Evolutionary conservation across 1,139 yeast genomes (phyloP), one percentile per base, ranked within the genome.

Genomic region (Zygosaccharomyces sapae): DNA sequence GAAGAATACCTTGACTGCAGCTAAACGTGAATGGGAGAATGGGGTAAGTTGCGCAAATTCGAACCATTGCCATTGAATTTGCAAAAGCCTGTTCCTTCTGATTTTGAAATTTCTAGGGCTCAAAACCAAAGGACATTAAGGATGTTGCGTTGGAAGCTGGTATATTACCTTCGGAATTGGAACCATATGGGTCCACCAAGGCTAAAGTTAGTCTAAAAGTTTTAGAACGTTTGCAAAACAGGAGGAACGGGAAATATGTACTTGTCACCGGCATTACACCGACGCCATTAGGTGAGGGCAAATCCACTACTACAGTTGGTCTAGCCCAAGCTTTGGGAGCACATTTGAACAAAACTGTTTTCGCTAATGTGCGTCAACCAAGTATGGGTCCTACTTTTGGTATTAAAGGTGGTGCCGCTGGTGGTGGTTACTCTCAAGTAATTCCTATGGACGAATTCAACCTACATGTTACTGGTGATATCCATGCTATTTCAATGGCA

Each of bases 381-480:
- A 86, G 95, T 12, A 90, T 92, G 97, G 98, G 98, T 45, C 98
- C 98, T 51, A 92, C 98, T 19, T 92, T 92, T 63, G 98, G 98
- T 71, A 89, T 92, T 66, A 92, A 90, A 72, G 97, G 97, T 68
- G 98, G 98, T 71, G 98, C 98, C 55, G 97, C 98, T 16, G 98
- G 98, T 66, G 98, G 98, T 67, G 98, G 98, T 51, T 92, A 90
- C 71, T 85, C 97, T 7, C 97, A 92, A 73, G 97, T 92, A 44
- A 89, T 92, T 64, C 98, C 98, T 54, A 92, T 92, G 98, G 98
- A 92, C 69, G 98, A 92, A 71, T 92, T 92, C 76, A 92, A 92
- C 75, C 82, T 92, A 86, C 98, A 92, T 68, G 81, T 92, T 57
- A 92, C 98, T 44, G 98, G 98, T 68, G 98, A 92, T 69, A 90